Evolutionary conservation across 2,329 filamentous ascomycete genomes (phyloP), one percentile per base, ranked within the genome.

Genomic region (Stagonosporopsis cucurbitacearum): DNA sequence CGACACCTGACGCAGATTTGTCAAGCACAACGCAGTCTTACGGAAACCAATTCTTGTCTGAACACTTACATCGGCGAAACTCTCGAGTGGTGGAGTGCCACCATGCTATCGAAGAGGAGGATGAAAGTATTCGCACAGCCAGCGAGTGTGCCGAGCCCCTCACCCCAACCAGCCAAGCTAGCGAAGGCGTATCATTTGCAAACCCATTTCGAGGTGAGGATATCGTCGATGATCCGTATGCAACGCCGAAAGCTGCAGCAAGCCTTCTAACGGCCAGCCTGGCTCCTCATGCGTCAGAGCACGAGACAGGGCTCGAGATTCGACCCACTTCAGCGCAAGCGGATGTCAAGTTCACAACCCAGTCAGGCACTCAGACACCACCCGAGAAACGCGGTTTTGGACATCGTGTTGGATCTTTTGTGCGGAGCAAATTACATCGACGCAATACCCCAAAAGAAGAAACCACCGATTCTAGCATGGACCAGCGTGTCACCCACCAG

Each of bases 91-190:
- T 65, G 35, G 68, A 73, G 19, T 65, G 58, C 40, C 69, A 69
- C 17, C 54, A 63, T 32, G 60, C 72, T 32, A 74, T 75, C 50
- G 71, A 72, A 51, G 74, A 75, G 56, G 74, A 75, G 55, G 73
- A 76, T 59, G 73, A 76, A 56, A 75, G 71, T 53, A 75, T 67
- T 28, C 73, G 72, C 43, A 74, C 74, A 6, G 73, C 67, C 28
- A 76, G 73, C 58, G 75, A 77, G 50, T 68, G 70, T n/a, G 63
- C 63, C 37, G 75, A 77, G 50, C 75, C 75, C 15, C 62, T 74
- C 36, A 77, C 75, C n/a, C 75, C 75, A 12, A 71, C 63, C 4
- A 75, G 70, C 59, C 71, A 74, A 55, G 58, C 60, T 52, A 75
- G 71, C 49, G 73, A 75, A 54, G 60, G 60, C 42, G 30, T 57